Percentiles rank a stretch among this genome's conserved stretches.
These are phyloP conservation scores for Coprinopsis marcescibilis DNA, from an alignment of 768 basidiomycete species.

Conservation along the genomic window DNA sequence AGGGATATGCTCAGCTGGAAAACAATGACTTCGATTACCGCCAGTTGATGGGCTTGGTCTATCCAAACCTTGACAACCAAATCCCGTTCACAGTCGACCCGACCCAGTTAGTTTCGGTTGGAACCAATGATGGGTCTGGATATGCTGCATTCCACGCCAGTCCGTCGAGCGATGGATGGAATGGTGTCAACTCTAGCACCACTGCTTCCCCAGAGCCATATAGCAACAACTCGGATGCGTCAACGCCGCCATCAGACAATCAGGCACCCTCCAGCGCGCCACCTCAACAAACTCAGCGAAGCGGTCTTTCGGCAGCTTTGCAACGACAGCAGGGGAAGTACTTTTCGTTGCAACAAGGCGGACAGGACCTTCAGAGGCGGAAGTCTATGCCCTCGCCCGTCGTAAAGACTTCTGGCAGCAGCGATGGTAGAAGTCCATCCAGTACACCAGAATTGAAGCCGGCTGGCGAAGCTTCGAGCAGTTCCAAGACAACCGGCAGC, in stretches of 20 bases:
- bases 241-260: slow-evolving; percentile 70
- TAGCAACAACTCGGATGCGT: slow-evolving; percentile 60
- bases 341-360: slow-evolving; percentile 55
- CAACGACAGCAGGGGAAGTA: slow-evolving; percentile 50
- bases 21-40: slow-evolving; percentile 50
- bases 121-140: background rate
- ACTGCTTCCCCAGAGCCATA: slow-evolving; percentile 75
- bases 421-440: slow-evolving; percentile 24
- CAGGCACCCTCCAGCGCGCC: slow-evolving; percentile 17
- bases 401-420: slow-evolving; percentile 20
- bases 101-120: slow-evolving; percentile 62
- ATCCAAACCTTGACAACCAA: slow-evolving; percentile 45
- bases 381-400: slow-evolving; percentile 30
- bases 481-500: slow-evolving; percentile 8
- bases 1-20: slow-evolving; percentile 63
- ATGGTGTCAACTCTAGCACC: slow-evolving; percentile 59
- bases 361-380: slow-evolving; percentile 51
- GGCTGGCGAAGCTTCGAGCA: slow-evolving; percentile 9
- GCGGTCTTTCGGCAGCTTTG: slow-evolving; percentile 22
- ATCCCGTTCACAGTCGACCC: slow-evolving; percentile 81
- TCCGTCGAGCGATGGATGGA: slow-evolving; percentile 82
- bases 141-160: slow-evolving; percentile 49
- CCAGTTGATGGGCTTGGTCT: slow-evolving; percentile 63
- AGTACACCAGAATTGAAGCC: slow-evolving; percentile 58
- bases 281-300: slow-evolving; percentile 16